A percentile compares a stretch with the other conserved stretches of the same genome.
Conservation (phyloP, 139 green algal species). For the Coccomyxa sp. region DNA sequence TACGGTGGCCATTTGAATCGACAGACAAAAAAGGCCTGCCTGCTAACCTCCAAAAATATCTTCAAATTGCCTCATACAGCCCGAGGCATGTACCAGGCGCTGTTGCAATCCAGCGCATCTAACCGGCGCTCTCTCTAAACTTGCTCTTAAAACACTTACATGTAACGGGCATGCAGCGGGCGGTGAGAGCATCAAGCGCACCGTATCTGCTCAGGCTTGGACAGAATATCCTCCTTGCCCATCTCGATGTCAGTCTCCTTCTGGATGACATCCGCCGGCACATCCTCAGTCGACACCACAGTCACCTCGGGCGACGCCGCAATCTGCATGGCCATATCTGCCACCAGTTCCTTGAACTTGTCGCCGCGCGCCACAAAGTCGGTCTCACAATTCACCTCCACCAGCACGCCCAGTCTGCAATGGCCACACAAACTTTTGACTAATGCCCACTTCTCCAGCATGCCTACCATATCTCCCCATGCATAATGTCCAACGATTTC, state of each 20-base stretch:
- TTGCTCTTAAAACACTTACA: too few relatives aligned
- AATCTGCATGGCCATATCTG: slow-evolving; percentile 69
- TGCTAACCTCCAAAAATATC: too few relatives aligned
- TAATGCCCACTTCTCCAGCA: too few relatives aligned
- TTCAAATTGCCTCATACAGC: too few relatives aligned
- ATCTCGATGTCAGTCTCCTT: slow-evolving; percentile 85
- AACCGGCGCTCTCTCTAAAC: too few relatives aligned
- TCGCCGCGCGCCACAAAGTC: slow-evolving; percentile 91
- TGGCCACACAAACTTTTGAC: neutral
- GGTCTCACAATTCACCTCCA: slow-evolving; percentile 96
- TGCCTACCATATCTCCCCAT: too few relatives aligned
- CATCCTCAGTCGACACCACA: slow-evolving; percentile 57
- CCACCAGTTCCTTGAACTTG: slow-evolving; percentile 76
- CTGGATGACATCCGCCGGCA: slow-evolving; percentile 53
- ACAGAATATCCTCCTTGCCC: slow-evolving; percentile 90
- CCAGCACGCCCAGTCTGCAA: slow-evolving; percentile 76
- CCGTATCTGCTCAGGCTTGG: slow-evolving; percentile 93
- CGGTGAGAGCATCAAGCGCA: too few relatives aligned
- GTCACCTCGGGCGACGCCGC: slow-evolving; percentile 54
- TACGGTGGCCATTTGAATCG: slow-evolving; percentile 58
- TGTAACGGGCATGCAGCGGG: too few relatives aligned
- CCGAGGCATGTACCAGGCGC: too few relatives aligned
- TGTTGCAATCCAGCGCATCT: too few relatives aligned
- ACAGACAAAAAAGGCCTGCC: slow-evolving; percentile 40
- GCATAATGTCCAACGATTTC: too few relatives aligned